These are phyloP conservation scores for Mallotus nudiflorus DNA, from an alignment of 345 rosid genomes.

Conservation along the genomic window DNA sequence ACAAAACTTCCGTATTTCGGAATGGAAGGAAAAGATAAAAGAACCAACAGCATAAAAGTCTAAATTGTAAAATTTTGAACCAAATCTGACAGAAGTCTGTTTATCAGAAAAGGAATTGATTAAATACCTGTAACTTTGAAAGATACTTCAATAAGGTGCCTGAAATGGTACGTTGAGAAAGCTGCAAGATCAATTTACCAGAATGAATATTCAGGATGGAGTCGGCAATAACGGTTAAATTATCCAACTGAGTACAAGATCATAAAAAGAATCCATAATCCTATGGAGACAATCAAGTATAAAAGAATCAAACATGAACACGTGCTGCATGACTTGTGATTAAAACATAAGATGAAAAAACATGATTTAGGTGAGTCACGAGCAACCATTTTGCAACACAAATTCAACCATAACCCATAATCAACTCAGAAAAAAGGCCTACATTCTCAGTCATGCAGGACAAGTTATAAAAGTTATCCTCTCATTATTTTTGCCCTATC, in stretches of 20 bases:
- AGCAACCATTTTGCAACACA: neutral
- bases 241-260: neutral
- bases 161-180: slow-evolving; percentile 91
- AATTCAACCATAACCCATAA: neutral
- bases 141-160: slow-evolving; percentile 89
- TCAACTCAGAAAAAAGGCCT: neutral
- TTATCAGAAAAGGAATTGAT: slow-evolving; percentile 11
- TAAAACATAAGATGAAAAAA: neutral
- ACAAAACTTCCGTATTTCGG: neutral
- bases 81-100: neutral
- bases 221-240: slow-evolving; percentile 1
- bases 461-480: neutral
- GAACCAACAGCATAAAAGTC: neutral
- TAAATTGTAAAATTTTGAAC: neutral
- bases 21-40: neutral
- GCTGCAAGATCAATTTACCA: slow-evolving; percentile 54
- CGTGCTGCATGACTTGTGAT: neutral
- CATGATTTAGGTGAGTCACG: neutral
- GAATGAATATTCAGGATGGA: slow-evolving; percentile 26
- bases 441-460: neutral
- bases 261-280: neutral
- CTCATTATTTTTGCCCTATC: neutral
- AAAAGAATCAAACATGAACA: neutral
- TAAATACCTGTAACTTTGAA: slow-evolving; percentile 85
- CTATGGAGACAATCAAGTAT: neutral